Conservation (phyloP, 148 eudicot species). For the Beta vulgaris region DNA sequence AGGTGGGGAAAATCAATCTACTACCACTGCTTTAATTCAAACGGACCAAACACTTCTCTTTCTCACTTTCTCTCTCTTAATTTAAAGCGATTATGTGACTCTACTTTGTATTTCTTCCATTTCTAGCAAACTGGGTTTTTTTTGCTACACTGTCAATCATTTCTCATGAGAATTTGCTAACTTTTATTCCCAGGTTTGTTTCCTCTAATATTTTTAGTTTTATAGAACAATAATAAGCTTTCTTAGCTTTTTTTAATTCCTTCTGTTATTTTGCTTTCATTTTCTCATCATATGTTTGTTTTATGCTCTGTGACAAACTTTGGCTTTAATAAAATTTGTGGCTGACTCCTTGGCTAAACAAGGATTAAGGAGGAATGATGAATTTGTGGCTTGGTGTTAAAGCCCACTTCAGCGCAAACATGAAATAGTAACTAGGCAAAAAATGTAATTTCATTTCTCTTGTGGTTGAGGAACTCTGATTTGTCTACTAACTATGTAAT, state of each 20-base stretch:
- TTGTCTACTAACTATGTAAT: too few species aligned
- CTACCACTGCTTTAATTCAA: slow-evolving; percentile 28
- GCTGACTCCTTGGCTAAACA: too few species aligned
- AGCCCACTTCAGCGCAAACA: too few species aligned
- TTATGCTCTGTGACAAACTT: not conserved
- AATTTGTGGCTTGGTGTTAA: too few species aligned
- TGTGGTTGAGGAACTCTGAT: too few species aligned
- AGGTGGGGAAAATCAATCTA: too few species aligned
- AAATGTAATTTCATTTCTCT: too few species aligned
- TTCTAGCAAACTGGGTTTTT: not conserved
- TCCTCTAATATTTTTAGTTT: not conserved
- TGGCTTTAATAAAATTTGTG: too few species aligned
- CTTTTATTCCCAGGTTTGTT: slow-evolving; percentile 19
- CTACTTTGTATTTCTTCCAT: not conserved
- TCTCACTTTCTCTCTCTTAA: not conserved
- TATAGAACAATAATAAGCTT: too few species aligned
- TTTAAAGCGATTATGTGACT: slow-evolving; percentile 7
- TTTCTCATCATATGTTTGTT: not conserved
- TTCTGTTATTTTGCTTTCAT: not conserved
- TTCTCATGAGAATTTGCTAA: slow-evolving; percentile 4
- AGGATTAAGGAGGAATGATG: too few species aligned
- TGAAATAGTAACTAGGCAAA: too few species aligned
- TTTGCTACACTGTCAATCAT: not conserved
- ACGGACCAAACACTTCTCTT: not conserved
- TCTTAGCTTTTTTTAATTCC: not conserved